phyloP scores from a whole-genome alignment of 1,139 yeast species.

The Pichia sp. region DNA sequence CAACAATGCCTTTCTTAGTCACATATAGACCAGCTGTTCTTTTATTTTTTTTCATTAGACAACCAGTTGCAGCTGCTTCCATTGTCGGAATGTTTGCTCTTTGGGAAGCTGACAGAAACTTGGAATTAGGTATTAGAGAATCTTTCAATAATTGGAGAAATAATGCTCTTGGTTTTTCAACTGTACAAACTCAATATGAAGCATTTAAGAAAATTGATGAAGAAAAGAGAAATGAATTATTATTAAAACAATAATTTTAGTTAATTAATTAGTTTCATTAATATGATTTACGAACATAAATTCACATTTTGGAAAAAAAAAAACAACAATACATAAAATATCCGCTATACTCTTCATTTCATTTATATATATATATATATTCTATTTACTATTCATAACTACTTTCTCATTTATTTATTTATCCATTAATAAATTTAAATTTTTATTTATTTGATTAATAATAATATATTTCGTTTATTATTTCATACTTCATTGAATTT shows the following conservation, averaged over 20 bases:
- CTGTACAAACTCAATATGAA: constrained; percentile 25
- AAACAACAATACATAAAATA: no score
- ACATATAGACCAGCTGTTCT: constrained; percentile 32
- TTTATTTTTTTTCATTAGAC: constrained; percentile 30
- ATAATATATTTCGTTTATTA: no score
- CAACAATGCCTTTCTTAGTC: constrained; percentile 24
- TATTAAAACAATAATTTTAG: constrained; percentile 12
- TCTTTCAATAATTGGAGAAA: constrained; percentile 25
- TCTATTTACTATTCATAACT: no score
- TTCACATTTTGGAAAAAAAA: not conserved
- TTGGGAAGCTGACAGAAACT: constrained; percentile 31
- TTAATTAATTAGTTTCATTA: not conserved
- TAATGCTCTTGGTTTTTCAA: constrained; percentile 28
- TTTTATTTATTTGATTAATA: no score
- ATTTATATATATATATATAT: no score
- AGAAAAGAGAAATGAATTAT: constrained; percentile 23
- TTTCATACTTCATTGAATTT: no score
- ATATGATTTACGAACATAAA: not conserved
- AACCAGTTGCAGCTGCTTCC: constrained; percentile 31
- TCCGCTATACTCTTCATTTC: no score
- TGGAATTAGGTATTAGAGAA: constrained; percentile 27
- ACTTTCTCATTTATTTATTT: not conserved
- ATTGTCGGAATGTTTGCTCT: constrained; percentile 27
- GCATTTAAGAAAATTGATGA: constrained; percentile 29
- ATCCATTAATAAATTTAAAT: not conserved